Evolutionary conservation across 192 early-diverging fungal species (phyloP).

Genomic region (Spizellomyces sp.): DNA sequence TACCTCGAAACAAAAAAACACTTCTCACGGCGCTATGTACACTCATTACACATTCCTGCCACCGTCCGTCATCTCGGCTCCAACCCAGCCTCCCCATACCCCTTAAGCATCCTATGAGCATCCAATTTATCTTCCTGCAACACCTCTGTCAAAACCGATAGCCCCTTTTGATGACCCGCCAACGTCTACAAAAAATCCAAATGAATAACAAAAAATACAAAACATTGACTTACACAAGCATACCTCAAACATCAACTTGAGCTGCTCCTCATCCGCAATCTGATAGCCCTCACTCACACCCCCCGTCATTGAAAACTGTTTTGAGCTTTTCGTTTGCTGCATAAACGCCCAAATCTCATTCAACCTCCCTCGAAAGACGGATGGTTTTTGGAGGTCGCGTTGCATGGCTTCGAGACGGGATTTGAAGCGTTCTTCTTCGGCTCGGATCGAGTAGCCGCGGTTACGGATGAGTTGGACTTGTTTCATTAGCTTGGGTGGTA

Average conservation of each 20-base stretch:
- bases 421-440: slow-evolving; percentile 82
- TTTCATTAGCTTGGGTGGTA: slow-evolving; percentile 74
- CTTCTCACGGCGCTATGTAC: background rate
- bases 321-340: slow-evolving; percentile 67
- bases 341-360: slow-evolving; percentile 83
- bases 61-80: no score
- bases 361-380: slow-evolving; percentile 78
- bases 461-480: slow-evolving; percentile 81
- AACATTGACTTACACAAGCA: slow-evolving; percentile 15
- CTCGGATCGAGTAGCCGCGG: slow-evolving; percentile 75
- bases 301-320: slow-evolving; percentile 41
- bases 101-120: slow-evolving; percentile 28
- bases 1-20: background rate
- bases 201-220: slow-evolving; percentile 29
- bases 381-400: slow-evolving; percentile 74
- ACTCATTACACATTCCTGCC: no score
- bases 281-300: slow-evolving; percentile 47
- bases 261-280: slow-evolving; percentile 57
- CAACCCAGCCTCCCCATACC: slow-evolving; percentile 34
- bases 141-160: slow-evolving; percentile 67
- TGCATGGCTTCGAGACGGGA: slow-evolving; percentile 74
- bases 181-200: slow-evolving; percentile 39
- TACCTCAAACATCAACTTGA: slow-evolving; percentile 61
- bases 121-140: slow-evolving; percentile 63
- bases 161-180: slow-evolving; percentile 65